Percentiles rank a stretch among this genome's conserved stretches.
phyloP scores from a whole-genome alignment of 306 rosid genomes.

The Vigna reflexopilosa region DNA sequence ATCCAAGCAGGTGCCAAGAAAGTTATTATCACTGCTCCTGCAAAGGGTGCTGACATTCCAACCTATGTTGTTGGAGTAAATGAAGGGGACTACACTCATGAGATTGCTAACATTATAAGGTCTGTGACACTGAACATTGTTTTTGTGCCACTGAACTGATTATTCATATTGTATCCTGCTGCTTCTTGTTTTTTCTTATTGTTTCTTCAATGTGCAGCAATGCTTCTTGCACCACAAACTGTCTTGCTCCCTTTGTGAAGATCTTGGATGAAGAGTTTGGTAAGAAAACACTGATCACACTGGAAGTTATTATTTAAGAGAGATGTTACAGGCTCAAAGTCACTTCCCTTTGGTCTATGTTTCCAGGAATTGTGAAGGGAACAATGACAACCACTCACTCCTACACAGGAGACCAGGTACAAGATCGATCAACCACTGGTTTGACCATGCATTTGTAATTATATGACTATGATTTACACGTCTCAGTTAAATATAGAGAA shows the following conservation, averaged over 20 bases:
- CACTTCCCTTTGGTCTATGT: slow-evolving; percentile 22
- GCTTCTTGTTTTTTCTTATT: not conserved
- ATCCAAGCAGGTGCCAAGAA: slow-evolving; percentile 99
- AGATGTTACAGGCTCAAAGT: slow-evolving; percentile 11
- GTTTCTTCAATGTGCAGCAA: slow-evolving; percentile 64
- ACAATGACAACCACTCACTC: slow-evolving; percentile 99
- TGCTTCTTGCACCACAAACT: slow-evolving; percentile 98
- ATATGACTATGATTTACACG: not conserved
- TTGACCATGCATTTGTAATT: not conserved
- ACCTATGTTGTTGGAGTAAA: slow-evolving; percentile 94
- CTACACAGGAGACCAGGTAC: slow-evolving; percentile 98
- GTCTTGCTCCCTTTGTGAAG: slow-evolving; percentile 97
- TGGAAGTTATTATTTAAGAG: slow-evolving; percentile 8
- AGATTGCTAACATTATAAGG: slow-evolving; percentile 84
- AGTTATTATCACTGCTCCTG: slow-evolving; percentile 98
- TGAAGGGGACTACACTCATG: slow-evolving; percentile 77
- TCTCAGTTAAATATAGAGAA: no score
- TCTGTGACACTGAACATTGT: slow-evolving; percentile 12
- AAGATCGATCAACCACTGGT: not conserved
- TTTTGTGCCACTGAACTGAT: no score
- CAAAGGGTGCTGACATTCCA: slow-evolving; percentile 98
- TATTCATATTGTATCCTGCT: no score
- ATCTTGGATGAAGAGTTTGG: slow-evolving; percentile 92
- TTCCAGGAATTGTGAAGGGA: slow-evolving; percentile 92
- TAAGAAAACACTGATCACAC: slow-evolving; percentile 47